Percentiles rank a stretch among this genome's conserved stretches.
Evolutionary conservation across 768 basidiomycete species (phyloP).

Genomic region (Ephemerocybe angulata): DNA sequence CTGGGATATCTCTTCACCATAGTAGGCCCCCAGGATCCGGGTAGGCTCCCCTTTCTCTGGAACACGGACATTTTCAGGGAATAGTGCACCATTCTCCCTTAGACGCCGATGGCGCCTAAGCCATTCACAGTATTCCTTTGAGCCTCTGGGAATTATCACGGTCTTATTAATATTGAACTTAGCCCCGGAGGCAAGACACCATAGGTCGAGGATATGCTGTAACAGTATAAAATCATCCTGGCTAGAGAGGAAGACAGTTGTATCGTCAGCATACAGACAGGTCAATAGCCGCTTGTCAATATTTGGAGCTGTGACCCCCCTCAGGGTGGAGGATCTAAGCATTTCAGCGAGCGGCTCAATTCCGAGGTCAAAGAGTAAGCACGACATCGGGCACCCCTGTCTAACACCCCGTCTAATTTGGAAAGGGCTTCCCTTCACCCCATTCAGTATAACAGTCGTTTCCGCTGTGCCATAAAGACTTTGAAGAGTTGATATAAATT

Average conservation of each 20-base stretch:
- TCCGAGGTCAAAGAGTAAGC: constrained; percentile 36
- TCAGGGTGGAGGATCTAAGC: constrained; percentile 22
- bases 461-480: constrained; percentile 24
- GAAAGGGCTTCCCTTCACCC: constrained; percentile 20
- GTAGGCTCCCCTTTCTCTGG: neutral
- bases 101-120: neutral
- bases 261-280: constrained; percentile 41
- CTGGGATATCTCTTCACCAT: neutral
- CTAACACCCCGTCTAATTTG: constrained; percentile 24
- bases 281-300: constrained; percentile 8
- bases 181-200: constrained; percentile 38
- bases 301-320: neutral
- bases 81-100: neutral
- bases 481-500: constrained; percentile 25
- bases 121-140: constrained; percentile 11
- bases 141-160: constrained; percentile 34
- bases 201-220: constrained; percentile 23
- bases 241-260: constrained; percentile 30
- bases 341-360: constrained; percentile 35
- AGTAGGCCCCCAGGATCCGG: neutral
- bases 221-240: constrained; percentile 25
- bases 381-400: constrained; percentile 37
- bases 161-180: constrained; percentile 43
- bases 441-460: constrained; percentile 32
- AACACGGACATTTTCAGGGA: neutral